Evolutionary conservation across 306 rosid species (phyloP).

Genomic region (Fragaria nilgerrensis): DNA sequence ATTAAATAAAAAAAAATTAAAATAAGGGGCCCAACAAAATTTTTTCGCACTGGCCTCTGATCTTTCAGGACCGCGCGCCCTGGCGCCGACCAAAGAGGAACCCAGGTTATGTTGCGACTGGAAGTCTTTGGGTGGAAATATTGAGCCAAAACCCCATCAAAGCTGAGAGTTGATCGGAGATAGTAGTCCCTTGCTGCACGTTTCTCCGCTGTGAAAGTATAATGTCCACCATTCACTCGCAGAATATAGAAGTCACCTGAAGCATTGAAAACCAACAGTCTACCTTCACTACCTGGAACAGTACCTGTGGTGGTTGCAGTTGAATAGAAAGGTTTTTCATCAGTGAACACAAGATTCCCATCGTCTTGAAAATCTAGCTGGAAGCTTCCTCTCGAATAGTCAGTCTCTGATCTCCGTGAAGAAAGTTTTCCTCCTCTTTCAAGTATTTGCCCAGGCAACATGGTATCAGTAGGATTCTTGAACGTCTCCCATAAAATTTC

Average conservation of each 20-base stretch:
- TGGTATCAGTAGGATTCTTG: conserved; percentile 21
- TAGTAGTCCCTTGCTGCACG: conserved; percentile 2
- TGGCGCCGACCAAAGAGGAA: too few species aligned
- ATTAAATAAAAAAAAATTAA: too few species aligned
- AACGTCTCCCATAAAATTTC: conserved; percentile 28
- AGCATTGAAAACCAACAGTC: conserved; percentile 27
- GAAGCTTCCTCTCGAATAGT: conserved; percentile 30
- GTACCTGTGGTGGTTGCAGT: neutral
- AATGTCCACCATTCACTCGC: conserved; percentile 21
- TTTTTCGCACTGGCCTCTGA: too few species aligned
- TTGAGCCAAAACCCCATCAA: conserved; percentile 42
- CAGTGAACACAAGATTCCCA: conserved; percentile 26
- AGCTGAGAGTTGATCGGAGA: conserved; percentile 34
- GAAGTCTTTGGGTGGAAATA: conserved; percentile 27
- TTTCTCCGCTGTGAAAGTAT: neutral
- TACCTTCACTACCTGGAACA: conserved; percentile 19
- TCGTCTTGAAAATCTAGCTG: neutral
- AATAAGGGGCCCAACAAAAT: too few species aligned
- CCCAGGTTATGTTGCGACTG: too few species aligned
- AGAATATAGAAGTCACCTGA: conserved; percentile 32
- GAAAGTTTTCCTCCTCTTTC: conserved; percentile 6
- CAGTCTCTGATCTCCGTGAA: conserved; percentile 31
- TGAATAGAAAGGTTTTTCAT: neutral
- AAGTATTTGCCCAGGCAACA: conserved; percentile 33
- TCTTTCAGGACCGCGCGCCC: too few species aligned